phyloP scores from a whole-genome alignment of 257 asterid genomes.

The Jacaranda mimosifolia region DNA sequence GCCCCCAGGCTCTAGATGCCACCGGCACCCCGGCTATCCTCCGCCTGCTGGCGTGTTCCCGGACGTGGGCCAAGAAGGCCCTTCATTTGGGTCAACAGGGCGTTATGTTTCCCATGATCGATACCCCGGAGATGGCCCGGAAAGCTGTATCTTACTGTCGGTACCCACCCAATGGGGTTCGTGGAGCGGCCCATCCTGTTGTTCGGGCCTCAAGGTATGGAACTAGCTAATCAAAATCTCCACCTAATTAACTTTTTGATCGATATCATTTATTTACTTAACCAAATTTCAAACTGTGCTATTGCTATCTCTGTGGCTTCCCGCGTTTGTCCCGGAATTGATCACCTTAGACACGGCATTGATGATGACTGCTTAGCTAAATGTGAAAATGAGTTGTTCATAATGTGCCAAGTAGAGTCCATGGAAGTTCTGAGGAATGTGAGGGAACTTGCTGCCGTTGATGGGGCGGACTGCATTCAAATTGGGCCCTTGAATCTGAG shows the following conservation, averaged over 20 bases:
- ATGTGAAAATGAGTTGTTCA: slow-evolving; percentile 28
- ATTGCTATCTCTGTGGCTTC: no score
- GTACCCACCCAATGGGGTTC: slow-evolving; percentile 25
- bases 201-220: slow-evolving; percentile 23
- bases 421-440: slow-evolving; percentile 18
- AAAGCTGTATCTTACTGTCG: slow-evolving; percentile 19
- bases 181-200: slow-evolving; percentile 32
- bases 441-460: slow-evolving; percentile 20
- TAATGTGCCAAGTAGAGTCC: slow-evolving; percentile 40
- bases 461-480: slow-evolving; percentile 35
- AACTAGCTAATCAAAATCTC: no score
- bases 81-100: slow-evolving; percentile 36
- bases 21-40: slow-evolving; percentile 31
- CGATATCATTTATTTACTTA: no score
- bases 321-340: no score
- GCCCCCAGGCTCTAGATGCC: slow-evolving; percentile 35
- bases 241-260: no score
- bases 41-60: slow-evolving; percentile 28
- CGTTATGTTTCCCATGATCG: slow-evolving; percentile 32
- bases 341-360: background rate
- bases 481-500: slow-evolving; percentile 40
- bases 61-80: slow-evolving; percentile 34
- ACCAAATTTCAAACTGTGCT: no score
- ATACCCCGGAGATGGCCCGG: slow-evolving; percentile 9
- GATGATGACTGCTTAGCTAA: slow-evolving; percentile 19